phyloP scores from a whole-genome alignment of 139 green algal species.

The Tetraselmis striata region DNA sequence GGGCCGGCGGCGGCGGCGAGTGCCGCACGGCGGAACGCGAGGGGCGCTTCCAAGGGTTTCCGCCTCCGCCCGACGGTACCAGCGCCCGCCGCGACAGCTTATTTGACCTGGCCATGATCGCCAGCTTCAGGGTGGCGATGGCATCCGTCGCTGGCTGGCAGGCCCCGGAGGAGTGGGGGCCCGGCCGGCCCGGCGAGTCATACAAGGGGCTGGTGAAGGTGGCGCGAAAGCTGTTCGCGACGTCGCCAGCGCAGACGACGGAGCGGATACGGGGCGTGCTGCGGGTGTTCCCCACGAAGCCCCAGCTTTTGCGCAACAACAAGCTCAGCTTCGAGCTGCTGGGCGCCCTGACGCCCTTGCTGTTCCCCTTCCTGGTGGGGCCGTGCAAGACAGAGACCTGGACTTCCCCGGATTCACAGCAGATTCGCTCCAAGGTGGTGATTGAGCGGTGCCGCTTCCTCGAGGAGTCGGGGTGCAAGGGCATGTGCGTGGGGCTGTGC shows the following conservation, averaged over 20 bases:
- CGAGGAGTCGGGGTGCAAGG: conserved; percentile 1
- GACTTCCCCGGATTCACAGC: not conserved
- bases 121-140: not conserved
- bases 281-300: not conserved
- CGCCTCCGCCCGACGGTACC: not conserved
- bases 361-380: conserved; percentile 5
- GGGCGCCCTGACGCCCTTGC: not conserved
- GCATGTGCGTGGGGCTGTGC: conserved; percentile 4
- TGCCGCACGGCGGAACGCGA: not conserved
- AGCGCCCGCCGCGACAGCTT: not conserved
- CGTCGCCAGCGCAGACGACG: not conserved
- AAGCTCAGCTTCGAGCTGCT: not conserved
- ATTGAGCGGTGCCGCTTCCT: conserved; percentile 4
- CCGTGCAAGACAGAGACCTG: not conserved
- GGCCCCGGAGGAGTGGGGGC: not conserved
- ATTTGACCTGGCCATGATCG: conserved; percentile 3
- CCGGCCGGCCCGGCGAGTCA: not conserved
- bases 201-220: conserved; percentile 5
- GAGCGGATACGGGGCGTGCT: not conserved
- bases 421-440: conserved; percentile 4
- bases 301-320: not conserved
- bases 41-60: not conserved
- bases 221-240: not conserved
- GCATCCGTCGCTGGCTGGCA: not conserved
- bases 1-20: not conserved